Conservation (phyloP, 192 early-diverging fungal species). For the Lobosporangium transversale region DNA sequence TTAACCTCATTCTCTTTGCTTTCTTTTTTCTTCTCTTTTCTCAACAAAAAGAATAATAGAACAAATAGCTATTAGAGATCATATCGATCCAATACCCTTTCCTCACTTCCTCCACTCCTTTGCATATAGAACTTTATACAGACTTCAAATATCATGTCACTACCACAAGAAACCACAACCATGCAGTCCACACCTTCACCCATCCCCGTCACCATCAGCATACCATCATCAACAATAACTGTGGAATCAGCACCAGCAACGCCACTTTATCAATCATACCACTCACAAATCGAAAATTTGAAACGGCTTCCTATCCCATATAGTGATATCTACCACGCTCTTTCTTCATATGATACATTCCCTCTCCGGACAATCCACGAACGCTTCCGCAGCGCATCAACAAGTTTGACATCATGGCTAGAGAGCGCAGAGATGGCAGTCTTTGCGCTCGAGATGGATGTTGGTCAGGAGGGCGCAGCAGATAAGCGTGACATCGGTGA, state of each 20-base stretch:
- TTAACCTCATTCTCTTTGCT: background rate
- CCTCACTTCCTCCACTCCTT: too few relatives aligned
- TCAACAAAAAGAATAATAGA: too few relatives aligned
- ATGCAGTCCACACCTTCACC: constrained; percentile 20
- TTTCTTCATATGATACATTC: constrained; percentile 45
- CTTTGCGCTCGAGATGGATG: constrained; percentile 62
- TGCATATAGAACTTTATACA: background rate
- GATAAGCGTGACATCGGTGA: constrained; percentile 51
- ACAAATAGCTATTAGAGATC: too few relatives aligned
- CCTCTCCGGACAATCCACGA: constrained; percentile 48
- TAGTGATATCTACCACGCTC: constrained; percentile 54
- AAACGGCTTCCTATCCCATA: constrained; percentile 49
- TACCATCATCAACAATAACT: constrained; percentile 4
- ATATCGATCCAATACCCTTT: too few relatives aligned
- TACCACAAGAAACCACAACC: constrained; percentile 13
- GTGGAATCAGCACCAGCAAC: constrained; percentile 6
- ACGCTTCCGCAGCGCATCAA: constrained; percentile 43
- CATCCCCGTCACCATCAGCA: background rate
- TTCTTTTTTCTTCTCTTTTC: background rate
- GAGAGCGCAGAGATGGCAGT: constrained; percentile 63
- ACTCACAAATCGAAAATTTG: constrained; percentile 51
- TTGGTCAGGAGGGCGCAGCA: constrained; percentile 53
- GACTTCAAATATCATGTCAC: constrained; percentile 20
- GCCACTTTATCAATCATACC: constrained; percentile 38
- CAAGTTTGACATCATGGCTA: constrained; percentile 58